These are phyloP conservation scores for Termitomyces sp. DNA, from an alignment of 768 basidiomycete species.

Conservation along the genomic window DNA sequence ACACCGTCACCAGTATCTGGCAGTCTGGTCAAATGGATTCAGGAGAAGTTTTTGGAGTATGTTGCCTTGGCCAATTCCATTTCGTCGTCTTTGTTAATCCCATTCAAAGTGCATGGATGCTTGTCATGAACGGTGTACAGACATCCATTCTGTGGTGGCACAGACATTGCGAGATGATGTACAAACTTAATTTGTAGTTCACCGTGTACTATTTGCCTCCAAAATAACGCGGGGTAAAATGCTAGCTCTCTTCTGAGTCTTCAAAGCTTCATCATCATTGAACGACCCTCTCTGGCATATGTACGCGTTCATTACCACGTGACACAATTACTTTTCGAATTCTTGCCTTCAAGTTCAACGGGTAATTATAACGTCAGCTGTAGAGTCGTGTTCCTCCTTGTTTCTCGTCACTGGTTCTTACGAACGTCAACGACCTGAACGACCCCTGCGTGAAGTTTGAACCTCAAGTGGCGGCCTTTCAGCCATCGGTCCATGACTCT, in stretches of 20 bases:
- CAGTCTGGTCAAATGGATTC: constrained; percentile 69
- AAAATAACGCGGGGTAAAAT: neutral
- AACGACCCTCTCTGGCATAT: too few relatives aligned
- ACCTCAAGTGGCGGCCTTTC: neutral
- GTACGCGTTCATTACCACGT: neutral
- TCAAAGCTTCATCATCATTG: too few relatives aligned
- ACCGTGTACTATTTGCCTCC: neutral
- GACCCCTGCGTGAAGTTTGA: neutral
- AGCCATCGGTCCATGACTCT: constrained; percentile 34
- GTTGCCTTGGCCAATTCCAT: constrained; percentile 21
- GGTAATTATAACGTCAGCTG: too few relatives aligned
- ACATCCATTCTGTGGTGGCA: constrained; percentile 74
- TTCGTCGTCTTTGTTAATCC: constrained; percentile 2
- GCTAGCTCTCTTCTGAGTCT: too few relatives aligned
- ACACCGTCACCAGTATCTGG: constrained; percentile 82
- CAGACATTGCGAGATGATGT: constrained; percentile 58
- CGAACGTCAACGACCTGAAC: neutral
- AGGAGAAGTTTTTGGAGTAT: constrained; percentile 54
- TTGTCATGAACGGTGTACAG: constrained; percentile 69
- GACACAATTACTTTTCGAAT: neutral
- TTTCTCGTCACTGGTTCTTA: neutral
- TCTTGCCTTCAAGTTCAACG: neutral
- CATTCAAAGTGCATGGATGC: constrained; percentile 58
- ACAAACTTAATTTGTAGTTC: neutral
- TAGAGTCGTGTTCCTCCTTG: neutral